Conservation (phyloP, 2,329 filamentous ascomycete species). For the Xylariaceae sp. region DNA sequence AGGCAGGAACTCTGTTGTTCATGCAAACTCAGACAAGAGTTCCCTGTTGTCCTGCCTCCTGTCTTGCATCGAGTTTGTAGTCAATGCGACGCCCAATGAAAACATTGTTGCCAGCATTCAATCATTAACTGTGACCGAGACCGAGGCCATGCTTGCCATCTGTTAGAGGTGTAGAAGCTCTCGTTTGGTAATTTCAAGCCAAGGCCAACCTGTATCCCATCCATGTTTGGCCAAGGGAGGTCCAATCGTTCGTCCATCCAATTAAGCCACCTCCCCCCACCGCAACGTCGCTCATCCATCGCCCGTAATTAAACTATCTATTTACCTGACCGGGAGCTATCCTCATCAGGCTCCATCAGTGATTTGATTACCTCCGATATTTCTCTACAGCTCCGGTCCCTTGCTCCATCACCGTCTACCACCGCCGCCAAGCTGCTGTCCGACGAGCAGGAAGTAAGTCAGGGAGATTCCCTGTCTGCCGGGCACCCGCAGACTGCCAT, state of each 20-base stretch:
- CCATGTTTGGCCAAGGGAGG: too few relatives aligned
- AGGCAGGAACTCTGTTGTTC: too few relatives aligned
- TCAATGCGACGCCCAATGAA: too few relatives aligned
- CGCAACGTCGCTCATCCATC: constrained; percentile 17
- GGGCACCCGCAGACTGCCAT: constrained; percentile 30
- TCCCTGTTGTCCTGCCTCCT: too few relatives aligned
- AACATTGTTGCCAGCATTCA: too few relatives aligned
- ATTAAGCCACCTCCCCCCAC: constrained; percentile 19
- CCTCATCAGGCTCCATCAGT: constrained; percentile 20
- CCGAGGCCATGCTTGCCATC: too few relatives aligned
- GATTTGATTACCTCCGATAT: constrained; percentile 13
- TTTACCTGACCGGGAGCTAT: constrained; percentile 4
- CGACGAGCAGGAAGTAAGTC: constrained; percentile 38
- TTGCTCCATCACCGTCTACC: constrained; percentile 2
- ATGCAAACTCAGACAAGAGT: too few relatives aligned
- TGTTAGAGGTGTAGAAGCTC: too few relatives aligned
- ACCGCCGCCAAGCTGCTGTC: constrained; percentile 47
- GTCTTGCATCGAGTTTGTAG: too few relatives aligned
- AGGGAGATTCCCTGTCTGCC: constrained; percentile 41
- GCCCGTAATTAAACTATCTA: constrained; percentile 22
- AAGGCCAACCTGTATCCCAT: constrained; percentile 11
- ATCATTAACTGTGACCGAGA: too few relatives aligned
- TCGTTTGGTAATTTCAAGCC: constrained; percentile 1
- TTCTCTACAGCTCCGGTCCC: constrained; percentile 7
- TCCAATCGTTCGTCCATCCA: constrained; percentile 15